Percentiles rank a stretch among this genome's conserved stretches.
phyloP scores from a whole-genome alignment of 805 yeast species.

The Zygosaccharomyces pseudorouxii region DNA sequence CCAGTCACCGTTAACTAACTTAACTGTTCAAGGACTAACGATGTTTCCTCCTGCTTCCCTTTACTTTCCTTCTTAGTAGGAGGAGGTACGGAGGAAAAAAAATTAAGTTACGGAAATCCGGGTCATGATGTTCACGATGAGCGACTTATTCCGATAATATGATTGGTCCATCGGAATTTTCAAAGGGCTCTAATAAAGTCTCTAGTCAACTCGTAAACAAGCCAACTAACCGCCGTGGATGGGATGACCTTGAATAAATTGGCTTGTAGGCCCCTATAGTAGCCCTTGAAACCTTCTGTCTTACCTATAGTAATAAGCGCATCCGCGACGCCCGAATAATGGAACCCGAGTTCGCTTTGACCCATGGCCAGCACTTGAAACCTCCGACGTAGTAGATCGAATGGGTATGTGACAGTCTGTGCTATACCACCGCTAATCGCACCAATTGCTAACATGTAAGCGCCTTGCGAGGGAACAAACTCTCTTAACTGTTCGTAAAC shows the following conservation, averaged over 20 bases:
- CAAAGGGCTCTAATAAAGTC: constrained; percentile 32
- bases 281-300: constrained; percentile 68
- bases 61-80: not conserved
- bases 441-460: constrained; percentile 63
- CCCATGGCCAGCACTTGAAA: constrained; percentile 89
- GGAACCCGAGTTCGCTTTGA: constrained; percentile 65
- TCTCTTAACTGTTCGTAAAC: constrained; percentile 80
- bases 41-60: not conserved
- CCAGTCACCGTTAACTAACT: not conserved
- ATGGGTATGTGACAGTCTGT: constrained; percentile 86
- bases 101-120: not conserved
- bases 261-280: constrained; percentile 71
- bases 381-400: constrained; percentile 81
- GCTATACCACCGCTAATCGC: constrained; percentile 87
- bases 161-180: constrained; percentile 1
- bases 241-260: constrained; percentile 88
- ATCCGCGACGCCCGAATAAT: constrained; percentile 68
- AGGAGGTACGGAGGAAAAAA: not conserved
- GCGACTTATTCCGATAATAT: not conserved
- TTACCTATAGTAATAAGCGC: constrained; percentile 67
- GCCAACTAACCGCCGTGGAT: constrained; percentile 94
- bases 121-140: not conserved
- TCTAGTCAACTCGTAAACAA: constrained; percentile 70
- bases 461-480: constrained; percentile 34
- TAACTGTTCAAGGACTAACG: too few relatives aligned